Base-by-base conservation (phyloP, 305 asterid species). In the Fraxinus angustifolia region DNA sequence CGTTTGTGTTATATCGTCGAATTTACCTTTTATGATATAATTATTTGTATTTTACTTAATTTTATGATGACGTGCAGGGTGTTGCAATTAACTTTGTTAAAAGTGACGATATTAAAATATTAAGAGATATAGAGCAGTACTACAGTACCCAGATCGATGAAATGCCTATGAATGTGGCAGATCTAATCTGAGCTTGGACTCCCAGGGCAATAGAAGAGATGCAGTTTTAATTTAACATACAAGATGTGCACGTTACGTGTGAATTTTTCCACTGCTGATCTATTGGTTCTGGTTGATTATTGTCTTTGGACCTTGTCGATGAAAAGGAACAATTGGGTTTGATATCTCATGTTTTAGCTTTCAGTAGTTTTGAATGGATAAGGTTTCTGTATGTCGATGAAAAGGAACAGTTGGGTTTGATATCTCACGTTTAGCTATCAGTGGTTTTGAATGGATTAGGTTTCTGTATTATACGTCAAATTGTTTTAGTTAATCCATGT, bases 91-190 rank as follows among this genome's bases (percentile, higher is more conserved):
- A 95, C 78, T 93, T 95, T 77, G 98, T 95, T 21, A 95, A 92
- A 85, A 93, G 90, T 76, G 99, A 93, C 26, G 99, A 95, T 86
- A 93, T 95, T 89, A 95, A 95, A 82, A 95, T 95, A 85, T 87
- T 93, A 33, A 89, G 98, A 84, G 98, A 93, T 77, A 92, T 95
- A 35, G 98, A 95, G 89, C 98, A 93, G 79, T 92, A 95, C 82
- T 95, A 93, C 87, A 95, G 97, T 82, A 93, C 98, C 14, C 98
- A 95, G 87, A 95, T 95, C 1, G 98, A 95, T 78, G 98, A 95
- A 87, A 95, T 95, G 98, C 98, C 98, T 19, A 95, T 95, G 98
- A 95, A 95, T 38, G 96, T 95, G 48, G 98, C 98, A 28, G 98
- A 95, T 90, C 84, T 95, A 35, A 92, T 95, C 53, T 91, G 82